Conservation (phyloP, 306 rosid genomes). For the Cucumis melo region DNA sequence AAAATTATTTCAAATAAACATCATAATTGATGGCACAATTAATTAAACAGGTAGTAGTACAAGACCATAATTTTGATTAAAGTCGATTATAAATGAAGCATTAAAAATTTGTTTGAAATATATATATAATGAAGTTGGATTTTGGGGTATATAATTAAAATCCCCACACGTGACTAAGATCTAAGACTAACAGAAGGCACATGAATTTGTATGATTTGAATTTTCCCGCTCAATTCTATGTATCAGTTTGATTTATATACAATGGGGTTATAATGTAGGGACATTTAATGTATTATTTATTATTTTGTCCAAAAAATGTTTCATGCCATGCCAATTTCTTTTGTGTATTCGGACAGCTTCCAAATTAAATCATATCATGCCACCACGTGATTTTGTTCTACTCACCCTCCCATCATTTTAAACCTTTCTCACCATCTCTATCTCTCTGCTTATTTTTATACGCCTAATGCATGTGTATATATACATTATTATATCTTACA, state of each 20-base stretch:
- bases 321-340: not conserved
- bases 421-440: not conserved
- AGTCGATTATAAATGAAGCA: not conserved
- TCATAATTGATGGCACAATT: not conserved
- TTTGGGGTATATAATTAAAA: not conserved
- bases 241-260: not conserved
- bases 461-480: not conserved
- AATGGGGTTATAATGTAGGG: not conserved
- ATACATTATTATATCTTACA: not conserved
- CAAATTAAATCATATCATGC: not conserved
- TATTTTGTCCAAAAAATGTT: not conserved
- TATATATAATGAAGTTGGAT: not conserved
- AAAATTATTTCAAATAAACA: not conserved
- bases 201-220: not conserved
- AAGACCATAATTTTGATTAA: not conserved
- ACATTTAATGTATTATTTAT: not conserved
- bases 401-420: not conserved
- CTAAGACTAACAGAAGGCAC: not conserved
- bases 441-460: not conserved
- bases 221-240: constrained; percentile 1
- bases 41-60: not conserved
- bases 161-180: not conserved
- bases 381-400: not conserved
- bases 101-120: no score
- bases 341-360: not conserved